Evolutionary conservation across 2,329 filamentous ascomycete genomes (phyloP).

Genomic region (Diplodia scrobiculata): DNA sequence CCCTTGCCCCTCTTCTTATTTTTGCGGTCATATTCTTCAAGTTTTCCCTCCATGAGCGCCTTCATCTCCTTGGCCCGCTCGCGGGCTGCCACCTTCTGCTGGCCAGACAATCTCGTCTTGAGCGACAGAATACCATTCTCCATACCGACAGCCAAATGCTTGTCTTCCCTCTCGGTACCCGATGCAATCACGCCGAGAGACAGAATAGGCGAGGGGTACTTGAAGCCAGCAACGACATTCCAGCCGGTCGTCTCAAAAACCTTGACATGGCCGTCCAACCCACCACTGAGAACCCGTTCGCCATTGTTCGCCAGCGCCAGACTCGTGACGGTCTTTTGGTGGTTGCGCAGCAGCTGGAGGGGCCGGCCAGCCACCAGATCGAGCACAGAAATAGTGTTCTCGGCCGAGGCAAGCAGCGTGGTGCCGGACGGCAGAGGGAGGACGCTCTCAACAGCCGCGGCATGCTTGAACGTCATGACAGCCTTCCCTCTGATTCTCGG

Average conservation of each 20-base stretch:
- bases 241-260: conserved; percentile 91
- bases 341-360: conserved; percentile 82
- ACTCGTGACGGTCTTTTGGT: conserved; percentile 96
- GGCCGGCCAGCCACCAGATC: conserved; percentile 91
- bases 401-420: conserved; percentile 79
- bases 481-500: conserved; percentile 65
- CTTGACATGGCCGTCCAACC: conserved; percentile 93
- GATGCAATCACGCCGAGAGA: conserved; percentile 75
- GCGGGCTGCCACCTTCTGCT: conserved; percentile 73
- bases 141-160: conserved; percentile 93
- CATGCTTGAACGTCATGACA: conserved; percentile 93
- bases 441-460: conserved; percentile 85
- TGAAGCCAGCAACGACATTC: conserved; percentile 94
- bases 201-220: conserved; percentile 89
- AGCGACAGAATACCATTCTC: conserved; percentile 89
- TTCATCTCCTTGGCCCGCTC: conserved; percentile 84
- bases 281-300: conserved; percentile 79
- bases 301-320: conserved; percentile 80
- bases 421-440: conserved; percentile 84
- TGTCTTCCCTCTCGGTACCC: conserved; percentile 73
- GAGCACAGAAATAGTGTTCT: conserved; percentile 84
- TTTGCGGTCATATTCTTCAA: conserved; percentile 75
- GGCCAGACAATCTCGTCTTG: conserved; percentile 81
- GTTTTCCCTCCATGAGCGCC: conserved; percentile 73
- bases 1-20: conserved; percentile 60